A percentile compares a stretch with the other conserved stretches of the same genome.
Conservation (phyloP, 1,284 basidiomycete genomes). For the Waitea zeae region DNA sequence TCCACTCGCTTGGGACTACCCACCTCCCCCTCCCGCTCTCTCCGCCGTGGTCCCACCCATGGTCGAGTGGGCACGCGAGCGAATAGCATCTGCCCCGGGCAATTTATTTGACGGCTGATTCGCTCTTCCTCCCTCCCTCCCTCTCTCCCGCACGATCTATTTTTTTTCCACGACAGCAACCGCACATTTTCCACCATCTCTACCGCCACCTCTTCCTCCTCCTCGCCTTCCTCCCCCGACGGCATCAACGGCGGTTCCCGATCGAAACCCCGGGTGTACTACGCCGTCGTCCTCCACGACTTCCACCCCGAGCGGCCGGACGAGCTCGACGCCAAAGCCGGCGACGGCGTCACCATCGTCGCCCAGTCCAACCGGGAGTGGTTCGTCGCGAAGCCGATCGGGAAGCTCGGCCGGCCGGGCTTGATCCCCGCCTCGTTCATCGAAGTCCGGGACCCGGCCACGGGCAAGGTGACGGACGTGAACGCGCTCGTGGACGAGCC, state of each 20-base stretch:
- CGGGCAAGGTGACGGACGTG: constrained; percentile 62
- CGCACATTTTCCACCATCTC: constrained; percentile 12
- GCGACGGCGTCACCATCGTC: constrained; percentile 85
- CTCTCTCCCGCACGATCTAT: constrained; percentile 6
- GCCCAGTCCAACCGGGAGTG: constrained; percentile 84
- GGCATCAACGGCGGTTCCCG: background rate
- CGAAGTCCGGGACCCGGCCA: constrained; percentile 83
- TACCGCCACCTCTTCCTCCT: background rate
- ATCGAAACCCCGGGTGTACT: constrained; percentile 49
- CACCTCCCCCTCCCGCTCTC: background rate
- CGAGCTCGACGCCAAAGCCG: constrained; percentile 88
- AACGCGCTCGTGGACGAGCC: constrained; percentile 64
- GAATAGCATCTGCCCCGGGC: no score
- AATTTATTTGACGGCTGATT: no score
- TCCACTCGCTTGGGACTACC: background rate
- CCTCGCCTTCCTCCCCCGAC: background rate
- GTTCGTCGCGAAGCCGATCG: constrained; percentile 92
- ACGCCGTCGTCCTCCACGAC: constrained; percentile 92
- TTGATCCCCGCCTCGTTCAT: constrained; percentile 96
- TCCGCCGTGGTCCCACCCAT: background rate
- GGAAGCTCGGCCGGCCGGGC: constrained; percentile 84
- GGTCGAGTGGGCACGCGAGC: no score
- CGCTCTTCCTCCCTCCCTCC: no score
- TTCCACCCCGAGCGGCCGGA: constrained; percentile 90
- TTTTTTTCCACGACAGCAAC: constrained; percentile 3